Evolutionary conservation across 2,329 filamentous ascomycete genomes (phyloP).

Genomic region (Zymoseptoria brevis): DNA sequence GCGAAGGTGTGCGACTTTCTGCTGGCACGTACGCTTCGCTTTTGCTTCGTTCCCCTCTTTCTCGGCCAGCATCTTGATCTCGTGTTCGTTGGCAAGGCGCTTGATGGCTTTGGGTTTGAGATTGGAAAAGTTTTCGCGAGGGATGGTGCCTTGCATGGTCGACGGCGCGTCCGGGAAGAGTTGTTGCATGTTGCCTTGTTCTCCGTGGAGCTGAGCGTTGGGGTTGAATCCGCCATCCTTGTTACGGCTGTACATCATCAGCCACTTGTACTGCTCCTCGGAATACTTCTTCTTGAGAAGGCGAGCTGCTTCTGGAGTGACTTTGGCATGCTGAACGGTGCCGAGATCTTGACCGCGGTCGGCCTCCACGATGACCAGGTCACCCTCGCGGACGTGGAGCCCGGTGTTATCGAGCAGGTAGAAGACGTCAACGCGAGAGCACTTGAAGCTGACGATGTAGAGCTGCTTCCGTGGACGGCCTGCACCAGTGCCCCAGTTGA

Average conservation of each 20-base stretch:
- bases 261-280: constrained; percentile 94
- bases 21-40: constrained; percentile 91
- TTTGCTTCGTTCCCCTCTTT: constrained; percentile 98
- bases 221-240: constrained; percentile 29
- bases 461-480: constrained; percentile 50
- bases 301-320: constrained; percentile 80
- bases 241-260: constrained; percentile 83
- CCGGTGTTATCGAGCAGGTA: constrained; percentile 95
- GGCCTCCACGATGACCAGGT: constrained; percentile 94
- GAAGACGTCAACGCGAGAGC: constrained; percentile 87
- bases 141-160: constrained; percentile 22
- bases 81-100: constrained; percentile 81
- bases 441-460: constrained; percentile 94
- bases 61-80: constrained; percentile 67
- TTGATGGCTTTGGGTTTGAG: constrained; percentile 96
- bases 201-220: constrained; percentile 26
- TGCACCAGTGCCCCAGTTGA: constrained; percentile 18
- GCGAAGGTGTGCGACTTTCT: constrained; percentile 84
- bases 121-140: constrained; percentile 42
- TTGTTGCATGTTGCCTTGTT: constrained; percentile 6
- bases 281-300: constrained; percentile 84
- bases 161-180: constrained; percentile 17
- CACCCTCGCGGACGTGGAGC: constrained; percentile 78
- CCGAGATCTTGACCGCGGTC: constrained; percentile 94
- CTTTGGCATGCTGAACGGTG: constrained; percentile 79